Base-by-base conservation (phyloP, 1,284 basidiomycete genomes). In the Trichosporon inkin region DNA sequence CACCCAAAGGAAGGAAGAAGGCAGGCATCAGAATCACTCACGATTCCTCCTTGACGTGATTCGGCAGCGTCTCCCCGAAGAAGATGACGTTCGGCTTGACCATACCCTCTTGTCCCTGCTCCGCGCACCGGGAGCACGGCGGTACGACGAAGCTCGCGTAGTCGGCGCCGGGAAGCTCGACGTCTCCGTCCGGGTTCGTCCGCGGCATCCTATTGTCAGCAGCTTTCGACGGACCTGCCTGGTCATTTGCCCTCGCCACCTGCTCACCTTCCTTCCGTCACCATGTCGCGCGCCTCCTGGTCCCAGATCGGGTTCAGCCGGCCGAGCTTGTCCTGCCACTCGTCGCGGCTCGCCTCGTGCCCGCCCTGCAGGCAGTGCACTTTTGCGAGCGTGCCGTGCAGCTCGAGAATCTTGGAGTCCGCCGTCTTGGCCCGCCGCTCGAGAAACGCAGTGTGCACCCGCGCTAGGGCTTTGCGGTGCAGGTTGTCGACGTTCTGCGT, bases 101-200 rank as follows among this genome's bases (percentile, higher is more conserved):
- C 14, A 32, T 28, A 34, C 58, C 55, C 47, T 87, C 84, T 16
- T 49, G 24, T 3, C 44, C 44, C 22, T n/a, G 6, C 11, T 72
- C 68, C 22, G 82, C 71, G 73, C 91, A 93, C 19, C 75, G 74
- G 11, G 83, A 82, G 68, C 91, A 94, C 34, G 84, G 80, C 0
- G 92, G 91, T 0, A 94, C 84, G n/a, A 85, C 79, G 70, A 92
- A 92, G 55, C 86, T 83, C 53, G 82, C 82, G 69, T 90, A 92
- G 13, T 85, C 83, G 3, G 88, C 83, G 3, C 88, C 88, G 60
- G 88, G 86, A 14, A 93, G 77, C n/a, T 86, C 89, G 64, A 92
- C 91, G 79, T 94, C 92, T 71, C 92, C 92, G 69, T 94, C 93
- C 6, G 92, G 92, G 72, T 95, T 95, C 14, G 89, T 92, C 59